A percentile compares a stretch with the other conserved stretches of the same genome.
phyloP scores from a whole-genome alignment of 1,139 yeast species.

The Geotrichum reessii region DNA sequence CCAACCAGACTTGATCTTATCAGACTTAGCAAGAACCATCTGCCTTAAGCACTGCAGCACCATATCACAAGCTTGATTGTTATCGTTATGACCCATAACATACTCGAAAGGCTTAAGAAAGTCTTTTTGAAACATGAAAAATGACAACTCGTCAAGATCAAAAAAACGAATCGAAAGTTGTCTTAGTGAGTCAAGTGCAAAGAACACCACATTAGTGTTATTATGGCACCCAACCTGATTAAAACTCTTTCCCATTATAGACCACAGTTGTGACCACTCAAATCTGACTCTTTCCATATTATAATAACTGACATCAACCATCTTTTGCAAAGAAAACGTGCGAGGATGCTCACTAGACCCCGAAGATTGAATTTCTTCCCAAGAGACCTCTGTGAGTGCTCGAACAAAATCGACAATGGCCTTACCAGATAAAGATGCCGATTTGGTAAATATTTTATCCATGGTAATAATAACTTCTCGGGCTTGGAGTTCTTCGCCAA shows the following conservation, averaged over 20 bases:
- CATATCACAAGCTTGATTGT: conserved; percentile 77
- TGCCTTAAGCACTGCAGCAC: conserved; percentile 84
- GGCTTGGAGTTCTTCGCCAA: conserved; percentile 56
- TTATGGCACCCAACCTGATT: conserved; percentile 77
- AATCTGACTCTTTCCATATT: conserved; percentile 94
- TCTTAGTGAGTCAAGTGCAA: conserved; percentile 89
- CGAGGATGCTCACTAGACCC: conserved; percentile 79
- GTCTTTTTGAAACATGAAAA: conserved; percentile 92
- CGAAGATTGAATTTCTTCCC: conserved; percentile 87
- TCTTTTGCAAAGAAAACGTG: conserved; percentile 85
- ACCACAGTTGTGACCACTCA: conserved; percentile 97
- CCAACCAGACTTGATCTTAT: conserved; percentile 89
- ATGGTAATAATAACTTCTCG: conserved; percentile 79
- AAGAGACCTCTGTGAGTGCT: conserved; percentile 79
- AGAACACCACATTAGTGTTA: conserved; percentile 71
- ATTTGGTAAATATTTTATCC: conserved; percentile 81
- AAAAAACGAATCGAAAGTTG: conserved; percentile 89
- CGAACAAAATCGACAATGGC: conserved; percentile 83
- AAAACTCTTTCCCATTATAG: conserved; percentile 85
- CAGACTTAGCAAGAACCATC: conserved; percentile 73
- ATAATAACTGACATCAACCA: conserved; percentile 95
- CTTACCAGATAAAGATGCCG: conserved; percentile 71
- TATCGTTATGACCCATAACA: conserved; percentile 61
- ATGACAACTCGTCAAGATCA: conserved; percentile 88
- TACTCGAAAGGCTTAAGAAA: conserved; percentile 87